Conservation (phyloP, 331 rosid genomes). For the Spiraea crenata region DNA sequence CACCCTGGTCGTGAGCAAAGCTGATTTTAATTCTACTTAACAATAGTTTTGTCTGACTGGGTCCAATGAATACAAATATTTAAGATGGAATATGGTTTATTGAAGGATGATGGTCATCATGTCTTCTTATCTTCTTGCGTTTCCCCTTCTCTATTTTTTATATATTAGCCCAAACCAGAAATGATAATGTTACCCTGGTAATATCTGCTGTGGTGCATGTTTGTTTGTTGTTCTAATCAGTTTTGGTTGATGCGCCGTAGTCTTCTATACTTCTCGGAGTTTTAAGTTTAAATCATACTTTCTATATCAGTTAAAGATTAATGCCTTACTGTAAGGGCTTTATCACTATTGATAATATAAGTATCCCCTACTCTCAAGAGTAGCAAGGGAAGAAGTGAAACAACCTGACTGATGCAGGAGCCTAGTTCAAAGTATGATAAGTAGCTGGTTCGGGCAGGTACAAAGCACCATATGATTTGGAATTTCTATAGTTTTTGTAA, state of each 20-base stretch:
- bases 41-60: too few relatives aligned
- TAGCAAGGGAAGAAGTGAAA: not conserved
- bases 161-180: slow-evolving; percentile 4
- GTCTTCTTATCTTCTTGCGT: not conserved
- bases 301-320: not conserved
- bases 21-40: too few relatives aligned
- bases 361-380: not conserved
- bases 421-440: not conserved
- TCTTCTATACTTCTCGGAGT: not conserved
- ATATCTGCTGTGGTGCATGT: too few relatives aligned
- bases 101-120: not conserved
- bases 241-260: not conserved
- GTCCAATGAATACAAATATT: too few relatives aligned
- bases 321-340: not conserved
- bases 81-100: too few relatives aligned
- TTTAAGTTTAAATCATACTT: not conserved
- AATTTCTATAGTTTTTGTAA: not conserved
- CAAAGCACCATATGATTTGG: not conserved
- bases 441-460: not conserved
- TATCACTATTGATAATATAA: not conserved
- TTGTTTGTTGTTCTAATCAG: too few relatives aligned
- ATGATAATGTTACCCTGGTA: not conserved
- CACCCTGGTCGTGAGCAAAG: too few relatives aligned
- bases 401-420: slow-evolving; percentile 22
- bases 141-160: not conserved